These are phyloP conservation scores for Trichoderma oligosporum DNA, from an alignment of 2,329 filamentous ascomycete genomes.

Conservation along the genomic window DNA sequence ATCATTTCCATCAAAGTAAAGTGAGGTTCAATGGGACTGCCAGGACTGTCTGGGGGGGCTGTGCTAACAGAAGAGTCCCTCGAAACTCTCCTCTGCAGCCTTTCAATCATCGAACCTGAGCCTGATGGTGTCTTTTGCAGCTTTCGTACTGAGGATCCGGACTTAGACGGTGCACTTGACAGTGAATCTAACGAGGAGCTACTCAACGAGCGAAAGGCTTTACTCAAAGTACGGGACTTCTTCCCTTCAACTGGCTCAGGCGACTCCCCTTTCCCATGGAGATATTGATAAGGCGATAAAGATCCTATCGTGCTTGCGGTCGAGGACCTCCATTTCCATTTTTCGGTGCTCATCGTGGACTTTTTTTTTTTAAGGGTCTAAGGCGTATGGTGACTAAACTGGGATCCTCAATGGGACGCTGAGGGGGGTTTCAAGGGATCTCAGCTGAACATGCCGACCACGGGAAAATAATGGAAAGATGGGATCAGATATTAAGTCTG, in stretches of 20 bases:
- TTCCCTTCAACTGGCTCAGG: constrained; percentile 31
- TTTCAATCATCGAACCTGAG: constrained; percentile 41
- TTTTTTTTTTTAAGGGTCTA: background rate
- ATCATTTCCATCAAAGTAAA: constrained; percentile 40
- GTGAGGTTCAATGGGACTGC: constrained; percentile 30
- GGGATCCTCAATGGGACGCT: background rate
- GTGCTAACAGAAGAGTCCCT: constrained; percentile 34
- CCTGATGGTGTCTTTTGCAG: constrained; percentile 38
- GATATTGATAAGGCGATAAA: constrained; percentile 23
- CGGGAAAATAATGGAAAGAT: background rate
- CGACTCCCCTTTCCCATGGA: constrained; percentile 22
- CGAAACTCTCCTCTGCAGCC: constrained; percentile 40
- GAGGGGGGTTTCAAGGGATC: background rate
- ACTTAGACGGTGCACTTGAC: constrained; percentile 31
- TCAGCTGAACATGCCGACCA: constrained; percentile 17
- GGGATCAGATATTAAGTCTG: background rate
- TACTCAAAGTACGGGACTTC: constrained; percentile 36
- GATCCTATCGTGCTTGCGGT: constrained; percentile 29
- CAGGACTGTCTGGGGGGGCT: constrained; percentile 31
- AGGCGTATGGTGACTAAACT: background rate
- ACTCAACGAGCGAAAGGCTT: constrained; percentile 39
- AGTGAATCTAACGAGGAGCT: constrained; percentile 41
- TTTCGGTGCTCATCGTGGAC: constrained; percentile 32
- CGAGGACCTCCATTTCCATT: constrained; percentile 36
- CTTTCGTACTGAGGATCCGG: constrained; percentile 32